Base-by-base conservation (phyloP, 805 yeast genomes). In the Candida nonsorbophila region DNA sequence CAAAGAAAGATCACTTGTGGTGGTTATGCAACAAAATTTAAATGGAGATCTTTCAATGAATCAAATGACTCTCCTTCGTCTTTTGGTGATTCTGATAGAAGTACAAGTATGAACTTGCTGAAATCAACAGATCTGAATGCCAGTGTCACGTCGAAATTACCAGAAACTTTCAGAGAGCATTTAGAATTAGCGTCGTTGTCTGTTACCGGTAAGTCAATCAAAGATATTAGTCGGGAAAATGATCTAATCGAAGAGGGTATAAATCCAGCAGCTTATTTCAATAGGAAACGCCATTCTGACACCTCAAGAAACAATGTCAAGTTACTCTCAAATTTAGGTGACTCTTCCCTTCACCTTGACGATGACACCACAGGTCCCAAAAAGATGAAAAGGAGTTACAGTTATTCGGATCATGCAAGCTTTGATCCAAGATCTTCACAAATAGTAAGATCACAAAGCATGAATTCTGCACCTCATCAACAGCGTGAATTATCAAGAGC, bases 11-110 rank as follows among this genome's bases (percentile, higher is more conserved):
- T 77, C n/a, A 62, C 56, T 10, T 79, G 85, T 49, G 85, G 83
- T 4, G 86, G 85, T 1, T 79, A 79, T 42, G 72, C 77, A 4
- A 74, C 72, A 14, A 65, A 67, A 25, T 78, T 74, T 57, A 75
- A 76, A 45, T 79, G 86, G 86, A 64, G 74, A 38, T 59, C 74
- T 4, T 79, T 77, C 33, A 51, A 55, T 36, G 65, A 53, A 10
- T 7, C 13, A 25, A 25, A 13, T 9, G 10, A 14, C 9, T 13
- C 9, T 14, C 16, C 16, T 6, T n/a, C n/a, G n/a, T n/a, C n/a
- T n/a, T n/a, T n/a, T n/a, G n/a, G n/a, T n/a, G n/a, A n/a, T n/a
- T n/a, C n/a, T n/a, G n/a, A n/a, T n/a, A n/a, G n/a, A n/a, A n/a
- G n/a, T n/a, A n/a, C n/a, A n/a, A n/a, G n/a, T n/a, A 14, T 7